Evolutionary conservation across 352 stramenopile genomes (phyloP).

Genomic region (Blastocystis sp.): DNA sequence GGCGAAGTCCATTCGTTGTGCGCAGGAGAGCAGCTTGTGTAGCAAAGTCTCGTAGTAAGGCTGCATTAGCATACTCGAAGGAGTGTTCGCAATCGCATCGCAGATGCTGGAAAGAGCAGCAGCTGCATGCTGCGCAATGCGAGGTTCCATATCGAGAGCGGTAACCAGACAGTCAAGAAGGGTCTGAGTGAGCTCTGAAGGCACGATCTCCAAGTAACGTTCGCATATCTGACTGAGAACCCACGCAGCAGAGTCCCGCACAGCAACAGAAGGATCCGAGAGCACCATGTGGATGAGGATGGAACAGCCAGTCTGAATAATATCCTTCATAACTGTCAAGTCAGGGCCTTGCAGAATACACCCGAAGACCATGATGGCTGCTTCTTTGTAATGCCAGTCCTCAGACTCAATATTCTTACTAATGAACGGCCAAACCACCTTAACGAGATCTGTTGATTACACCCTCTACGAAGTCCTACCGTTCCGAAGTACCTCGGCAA

Average conservation of each 20-base stretch:
- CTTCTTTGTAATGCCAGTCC: conserved; percentile 54
- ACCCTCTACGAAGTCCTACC: not conserved
- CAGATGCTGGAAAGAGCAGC: not conserved
- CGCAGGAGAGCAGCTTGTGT: conserved; percentile 12
- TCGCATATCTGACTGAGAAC: conserved; percentile 35
- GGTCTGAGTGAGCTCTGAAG: not conserved
- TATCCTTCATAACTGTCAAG: not conserved
- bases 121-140: not conserved
- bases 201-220: not conserved
- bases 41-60: not conserved
- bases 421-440: conserved; percentile 47
- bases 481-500: not conserved
- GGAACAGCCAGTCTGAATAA: not conserved
- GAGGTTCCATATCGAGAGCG: conserved; percentile 10
- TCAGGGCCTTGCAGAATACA: conserved; percentile 18
- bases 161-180: not conserved
- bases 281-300: conserved; percentile 14
- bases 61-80: not conserved
- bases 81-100: not conserved
- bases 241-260: conserved; percentile 42
- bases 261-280: not conserved
- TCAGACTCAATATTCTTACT: not conserved
- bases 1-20: not conserved
- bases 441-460: not conserved
- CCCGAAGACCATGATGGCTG: conserved; percentile 49